These are phyloP conservation scores for Capronia coronata DNA, from an alignment of 2,329 filamentous ascomycete genomes.

Conservation along the genomic window DNA sequence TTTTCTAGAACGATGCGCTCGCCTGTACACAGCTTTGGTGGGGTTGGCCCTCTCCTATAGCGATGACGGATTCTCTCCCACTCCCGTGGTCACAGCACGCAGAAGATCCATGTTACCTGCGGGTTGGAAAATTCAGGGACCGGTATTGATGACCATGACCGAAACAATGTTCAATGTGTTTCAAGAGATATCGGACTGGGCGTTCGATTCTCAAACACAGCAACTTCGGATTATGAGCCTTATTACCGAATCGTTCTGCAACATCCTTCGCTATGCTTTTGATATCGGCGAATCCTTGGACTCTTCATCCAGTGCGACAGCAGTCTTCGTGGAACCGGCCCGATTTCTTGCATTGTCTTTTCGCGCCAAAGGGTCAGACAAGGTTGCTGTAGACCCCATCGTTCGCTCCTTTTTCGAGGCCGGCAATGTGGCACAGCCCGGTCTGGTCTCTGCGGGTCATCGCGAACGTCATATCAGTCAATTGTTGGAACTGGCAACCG, in stretches of 20 bases:
- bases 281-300: conserved; percentile 60
- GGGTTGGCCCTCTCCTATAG: conserved; percentile 58
- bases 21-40: conserved; percentile 67
- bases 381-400: conserved; percentile 70
- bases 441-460: conserved; percentile 36
- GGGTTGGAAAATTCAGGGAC: conserved; percentile 48
- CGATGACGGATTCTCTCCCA: conserved; percentile 20
- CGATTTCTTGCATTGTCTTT: conserved; percentile 71
- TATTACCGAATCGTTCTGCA: conserved; percentile 64
- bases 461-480: conserved; percentile 58
- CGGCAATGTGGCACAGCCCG: conserved; percentile 37
- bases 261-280: conserved; percentile 65
- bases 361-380: conserved; percentile 61
- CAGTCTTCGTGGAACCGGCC: conserved; percentile 64
- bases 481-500: conserved; percentile 60
- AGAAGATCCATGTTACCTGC: conserved; percentile 4
- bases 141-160: conserved; percentile 59
- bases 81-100: neutral
- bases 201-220: conserved; percentile 63
- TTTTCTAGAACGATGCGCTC: conserved; percentile 67
- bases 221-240: conserved; percentile 61
- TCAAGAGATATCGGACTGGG: conserved; percentile 81
- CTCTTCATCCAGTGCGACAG: conserved; percentile 48
- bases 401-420: conserved; percentile 61
- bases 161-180: conserved; percentile 74